Percentiles rank a stretch among this genome's conserved stretches.
Evolutionary conservation across 140 eudicot genomes (phyloP).

Genomic region (Stevia rebaudiana): DNA sequence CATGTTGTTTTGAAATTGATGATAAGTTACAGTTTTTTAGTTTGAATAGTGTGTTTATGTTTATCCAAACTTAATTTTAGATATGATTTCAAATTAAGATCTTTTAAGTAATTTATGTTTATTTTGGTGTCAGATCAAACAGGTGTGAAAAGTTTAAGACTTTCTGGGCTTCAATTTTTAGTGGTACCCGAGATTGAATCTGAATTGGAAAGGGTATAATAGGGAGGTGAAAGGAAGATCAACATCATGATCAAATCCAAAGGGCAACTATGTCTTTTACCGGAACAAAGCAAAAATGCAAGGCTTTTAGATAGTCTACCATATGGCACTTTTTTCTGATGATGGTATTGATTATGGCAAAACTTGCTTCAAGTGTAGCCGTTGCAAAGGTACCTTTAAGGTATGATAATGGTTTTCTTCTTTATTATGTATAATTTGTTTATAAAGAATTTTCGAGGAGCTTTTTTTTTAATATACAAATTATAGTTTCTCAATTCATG

Average conservation of each 20-base stretch:
- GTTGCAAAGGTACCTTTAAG: slow-evolving; percentile 91
- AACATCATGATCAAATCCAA: slow-evolving; percentile 47
- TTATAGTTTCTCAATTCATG: slow-evolving; percentile 8
- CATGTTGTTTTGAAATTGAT: no score
- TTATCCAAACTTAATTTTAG: no score
- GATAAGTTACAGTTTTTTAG: no score
- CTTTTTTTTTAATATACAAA: not conserved
- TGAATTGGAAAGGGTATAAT: slow-evolving; percentile 18
- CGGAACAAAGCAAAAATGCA: slow-evolving; percentile 91
- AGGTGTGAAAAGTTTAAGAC: slow-evolving; percentile 11
- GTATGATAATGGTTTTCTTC: slow-evolving; percentile 12
- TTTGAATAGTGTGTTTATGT: no score
- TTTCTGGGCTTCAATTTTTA: slow-evolving; percentile 2
- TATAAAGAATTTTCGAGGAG: not conserved
- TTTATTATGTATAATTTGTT: not conserved
- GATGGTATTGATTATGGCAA: slow-evolving; percentile 88
- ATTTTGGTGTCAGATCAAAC: slow-evolving; percentile 33
- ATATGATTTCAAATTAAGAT: slow-evolving; percentile 18
- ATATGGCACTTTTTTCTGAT: slow-evolving; percentile 85
- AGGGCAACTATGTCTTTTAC: slow-evolving; percentile 59
- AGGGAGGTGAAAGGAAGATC: slow-evolving; percentile 13
- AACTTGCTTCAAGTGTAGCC: slow-evolving; percentile 87
- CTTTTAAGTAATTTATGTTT: slow-evolving; percentile 11
- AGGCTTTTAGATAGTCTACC: slow-evolving; percentile 93
- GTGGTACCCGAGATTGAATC: slow-evolving; percentile 4